A percentile compares a stretch with the other conserved stretches of the same genome.
Evolutionary conservation across 306 rosid species (phyloP).

Genomic region (Quercus berberidifolia): DNA sequence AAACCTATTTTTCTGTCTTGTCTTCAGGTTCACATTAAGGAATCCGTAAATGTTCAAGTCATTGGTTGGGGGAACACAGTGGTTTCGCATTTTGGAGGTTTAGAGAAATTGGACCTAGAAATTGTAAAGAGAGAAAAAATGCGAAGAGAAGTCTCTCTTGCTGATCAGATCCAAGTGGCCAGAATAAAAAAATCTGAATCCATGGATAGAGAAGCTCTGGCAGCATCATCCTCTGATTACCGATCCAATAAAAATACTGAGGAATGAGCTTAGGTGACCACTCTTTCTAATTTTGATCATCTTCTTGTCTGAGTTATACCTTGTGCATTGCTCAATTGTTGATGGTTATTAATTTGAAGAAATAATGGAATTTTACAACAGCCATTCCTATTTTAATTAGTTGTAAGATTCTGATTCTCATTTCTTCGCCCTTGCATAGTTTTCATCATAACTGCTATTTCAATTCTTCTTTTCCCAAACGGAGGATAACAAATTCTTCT

Average conservation of each 20-base stretch:
- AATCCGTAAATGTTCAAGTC: slow-evolving; percentile 23
- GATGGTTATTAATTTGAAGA: too few relatives aligned
- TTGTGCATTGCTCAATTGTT: not conserved
- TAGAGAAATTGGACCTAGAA: slow-evolving; percentile 62
- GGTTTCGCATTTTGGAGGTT: slow-evolving; percentile 31
- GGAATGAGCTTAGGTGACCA: not conserved
- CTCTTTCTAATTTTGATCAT: not conserved
- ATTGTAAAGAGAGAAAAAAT: slow-evolving; percentile 52
- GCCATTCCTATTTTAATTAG: not conserved
- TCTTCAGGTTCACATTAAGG: slow-evolving; percentile 44
- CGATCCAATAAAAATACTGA: slow-evolving; percentile 3
- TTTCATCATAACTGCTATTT: not conserved
- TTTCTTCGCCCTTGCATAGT: not conserved
- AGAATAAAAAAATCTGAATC: slow-evolving; percentile 46
- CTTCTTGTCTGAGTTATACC: not conserved
- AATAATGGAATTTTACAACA: too few relatives aligned
- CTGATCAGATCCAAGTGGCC: slow-evolving; percentile 78
- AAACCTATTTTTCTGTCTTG: slow-evolving; percentile 16
- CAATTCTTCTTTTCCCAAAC: not conserved
- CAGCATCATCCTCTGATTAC: slow-evolving; percentile 18
- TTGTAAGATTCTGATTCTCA: not conserved
- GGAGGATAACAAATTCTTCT: not conserved
- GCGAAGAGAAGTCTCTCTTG: slow-evolving; percentile 54
- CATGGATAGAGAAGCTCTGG: slow-evolving; percentile 17
- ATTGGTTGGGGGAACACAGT: slow-evolving; percentile 28